Conservation (phyloP, 345 rosid species). For the Crucihimalaya himalaica region DNA sequence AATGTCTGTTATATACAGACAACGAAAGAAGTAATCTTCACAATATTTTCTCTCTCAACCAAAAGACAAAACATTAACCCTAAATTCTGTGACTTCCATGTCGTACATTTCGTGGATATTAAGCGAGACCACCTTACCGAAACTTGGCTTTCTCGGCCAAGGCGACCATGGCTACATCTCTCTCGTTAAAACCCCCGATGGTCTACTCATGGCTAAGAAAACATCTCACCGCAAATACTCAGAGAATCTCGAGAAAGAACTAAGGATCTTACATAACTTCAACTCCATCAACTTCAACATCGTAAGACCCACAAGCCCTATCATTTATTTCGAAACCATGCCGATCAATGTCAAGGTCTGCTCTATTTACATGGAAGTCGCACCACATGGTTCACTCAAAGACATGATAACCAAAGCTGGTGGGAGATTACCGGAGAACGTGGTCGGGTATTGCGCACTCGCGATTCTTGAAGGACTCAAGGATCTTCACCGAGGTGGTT, state of each 20-base stretch:
- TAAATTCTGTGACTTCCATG: not conserved
- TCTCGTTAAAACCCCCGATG: conserved; percentile 17
- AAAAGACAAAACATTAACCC: conserved; percentile 1
- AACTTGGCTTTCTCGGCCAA: conserved; percentile 31
- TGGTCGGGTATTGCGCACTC: not conserved
- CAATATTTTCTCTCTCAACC: not conserved
- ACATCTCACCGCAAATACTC: conserved; percentile 21
- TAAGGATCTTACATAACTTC: conserved; percentile 18
- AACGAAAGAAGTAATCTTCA: not conserved
- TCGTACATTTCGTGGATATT: conserved; percentile 9
- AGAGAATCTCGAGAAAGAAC: conserved; percentile 15
- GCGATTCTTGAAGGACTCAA: conserved; percentile 12
- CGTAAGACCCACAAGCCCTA: conserved; percentile 15
- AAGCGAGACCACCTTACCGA: conserved; percentile 14
- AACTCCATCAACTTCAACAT: not conserved
- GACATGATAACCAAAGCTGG: conserved; percentile 10
- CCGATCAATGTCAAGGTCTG: not conserved
- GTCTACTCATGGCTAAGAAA: conserved; percentile 32
- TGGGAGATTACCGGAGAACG: not conserved
- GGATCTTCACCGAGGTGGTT: conserved; percentile 12
- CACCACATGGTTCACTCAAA: conserved; percentile 25
- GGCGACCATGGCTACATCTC: conserved; percentile 24
- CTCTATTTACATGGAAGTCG: conserved; percentile 27
- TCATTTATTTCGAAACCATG: conserved; percentile 1
- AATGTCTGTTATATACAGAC: not conserved